Conservation (phyloP, 805 yeast genomes). For the Suhomyces faveliae region DNA sequence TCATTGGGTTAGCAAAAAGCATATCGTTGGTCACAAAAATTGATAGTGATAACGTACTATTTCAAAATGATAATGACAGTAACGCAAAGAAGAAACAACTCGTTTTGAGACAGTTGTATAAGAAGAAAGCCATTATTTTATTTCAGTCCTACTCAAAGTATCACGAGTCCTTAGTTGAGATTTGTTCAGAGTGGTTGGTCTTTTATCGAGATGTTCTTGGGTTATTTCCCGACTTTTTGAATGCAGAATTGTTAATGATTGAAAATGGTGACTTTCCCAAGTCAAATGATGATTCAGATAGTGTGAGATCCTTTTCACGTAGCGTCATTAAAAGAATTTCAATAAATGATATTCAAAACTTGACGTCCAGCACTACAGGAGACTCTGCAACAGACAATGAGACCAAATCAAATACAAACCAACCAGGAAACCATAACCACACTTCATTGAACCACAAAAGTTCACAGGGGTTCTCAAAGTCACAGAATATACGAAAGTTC, state of each 20-base stretch:
- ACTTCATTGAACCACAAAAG: not conserved
- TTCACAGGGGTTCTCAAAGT: slow-evolving; percentile 15
- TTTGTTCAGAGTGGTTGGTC: slow-evolving; percentile 42
- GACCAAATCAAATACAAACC: not conserved
- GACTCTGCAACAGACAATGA: slow-evolving; percentile 18
- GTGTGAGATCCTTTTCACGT: slow-evolving; percentile 13
- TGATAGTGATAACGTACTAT: slow-evolving; percentile 24
- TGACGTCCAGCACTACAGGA: slow-evolving; percentile 10
- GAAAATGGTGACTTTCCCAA: slow-evolving; percentile 8
- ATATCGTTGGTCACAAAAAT: slow-evolving; percentile 30
- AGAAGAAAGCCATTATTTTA: slow-evolving; percentile 29
- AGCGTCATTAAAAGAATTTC: slow-evolving; percentile 21
- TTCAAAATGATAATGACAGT: slow-evolving; percentile 15
- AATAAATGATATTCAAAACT: slow-evolving; percentile 16
- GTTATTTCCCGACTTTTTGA: slow-evolving; percentile 40
- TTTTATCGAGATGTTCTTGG: slow-evolving; percentile 33
- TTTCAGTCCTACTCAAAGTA: slow-evolving; percentile 35
- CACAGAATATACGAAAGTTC: slow-evolving; percentile 26
- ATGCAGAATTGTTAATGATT: slow-evolving; percentile 19
- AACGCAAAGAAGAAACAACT: slow-evolving; percentile 31
- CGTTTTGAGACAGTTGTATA: slow-evolving; percentile 34
- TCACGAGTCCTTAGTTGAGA: slow-evolving; percentile 39
- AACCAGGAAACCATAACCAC: not conserved
- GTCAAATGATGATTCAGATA: slow-evolving; percentile 10
- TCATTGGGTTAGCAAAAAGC: slow-evolving; percentile 35